Base-by-base conservation (phyloP, 768 basidiomycete species). In the Phlebiopsis flavidoalba region DNA sequence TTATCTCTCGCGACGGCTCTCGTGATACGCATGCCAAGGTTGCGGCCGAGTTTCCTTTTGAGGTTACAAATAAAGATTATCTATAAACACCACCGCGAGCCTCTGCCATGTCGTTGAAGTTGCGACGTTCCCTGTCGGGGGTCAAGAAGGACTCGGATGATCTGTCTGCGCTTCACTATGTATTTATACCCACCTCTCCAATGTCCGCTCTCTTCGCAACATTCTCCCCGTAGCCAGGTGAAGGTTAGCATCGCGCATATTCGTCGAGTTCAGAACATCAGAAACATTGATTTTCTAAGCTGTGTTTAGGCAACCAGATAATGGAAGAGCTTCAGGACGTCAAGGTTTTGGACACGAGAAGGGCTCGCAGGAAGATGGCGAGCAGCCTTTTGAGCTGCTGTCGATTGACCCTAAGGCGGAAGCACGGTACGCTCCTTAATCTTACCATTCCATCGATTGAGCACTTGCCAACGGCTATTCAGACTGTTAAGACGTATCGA, bases 401-500 rank as follows among this genome's bases (percentile, higher is more conserved):
- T 17, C 17, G 35, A 7, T 24, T 11, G 40, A 56, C 10, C 40
- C 37, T 5, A 56, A 45, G 5, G 45, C 45, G 17, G 55, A 56
- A 22, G 19, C 55, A 24, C 24, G 40, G 40, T 43, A 24, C 22
- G 55, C 12, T 21, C 5, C 15, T 31, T 31, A 31, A 31, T 31
- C 26, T 6, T 31, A 31, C 26, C 26, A 31, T 31, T 6, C 6
- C n/a, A n/a, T n/a, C n/a, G n/a, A n/a, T n/a, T n/a, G n/a, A 31
- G 26, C 26, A 31, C 26, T 31, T 31, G 6, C 19, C 3, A 43
- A 43, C 10, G 12, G 40, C 24, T 49, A 4, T 5, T 12, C 33
- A 66, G 64, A 22, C 54, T 65, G 3, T 35, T 66, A 15, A 61
- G 70, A 40, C 69, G 67, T 26, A 64, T 74, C 33, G 72, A 73